Base-by-base conservation (phyloP, 768 basidiomycete genomes). In the Auriculariales sp. region DNA sequence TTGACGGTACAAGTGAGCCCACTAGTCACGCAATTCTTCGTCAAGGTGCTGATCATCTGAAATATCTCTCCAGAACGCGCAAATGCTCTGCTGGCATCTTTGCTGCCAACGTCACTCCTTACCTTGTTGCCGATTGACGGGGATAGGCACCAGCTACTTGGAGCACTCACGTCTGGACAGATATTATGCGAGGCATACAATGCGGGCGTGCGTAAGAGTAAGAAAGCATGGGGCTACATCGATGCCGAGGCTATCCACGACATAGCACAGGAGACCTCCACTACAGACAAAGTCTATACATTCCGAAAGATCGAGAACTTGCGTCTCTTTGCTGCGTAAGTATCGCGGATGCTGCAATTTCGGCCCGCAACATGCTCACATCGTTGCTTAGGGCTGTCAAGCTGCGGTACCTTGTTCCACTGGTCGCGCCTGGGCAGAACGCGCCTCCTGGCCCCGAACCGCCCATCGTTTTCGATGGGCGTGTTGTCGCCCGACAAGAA, bases 161-260 rank as follows among this genome's bases (percentile, higher is more conserved):
- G 65, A 2, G 70, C 69, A 3, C 67, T 87, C 5, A 73, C 83
- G 1, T 88, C 82, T 3, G 90, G 91, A 0, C 83, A 89, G 57
- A 64, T 88, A 7, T 73, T 93, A 11, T 93, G 90, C 57, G 61
- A 71, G 2, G 81, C 85, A 0, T 91, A 90, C 66, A 94, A 93
- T 62, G 63, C 74, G 10, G 82, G 78, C 27, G 83, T 93, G 0
- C 77, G 91, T 24, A 75, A 78, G 52, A 90, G 87, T 6, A 77
- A 77, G 44, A 78, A 83, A 55, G 86, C 87, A 0, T 94, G 89
- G 88, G 91, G 90, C 0, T 93, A 81, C 63, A 82, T 93, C 50
- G 83, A 74, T 53, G 65, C 71, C 36, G 78, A 83, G 50, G 75
- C 78, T 2, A 78, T 94, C 15, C 91, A 93, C 57, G 86, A 89